phyloP scores from a whole-genome alignment of 1,284 basidiomycete species.

The Farysia itapuensis region DNA sequence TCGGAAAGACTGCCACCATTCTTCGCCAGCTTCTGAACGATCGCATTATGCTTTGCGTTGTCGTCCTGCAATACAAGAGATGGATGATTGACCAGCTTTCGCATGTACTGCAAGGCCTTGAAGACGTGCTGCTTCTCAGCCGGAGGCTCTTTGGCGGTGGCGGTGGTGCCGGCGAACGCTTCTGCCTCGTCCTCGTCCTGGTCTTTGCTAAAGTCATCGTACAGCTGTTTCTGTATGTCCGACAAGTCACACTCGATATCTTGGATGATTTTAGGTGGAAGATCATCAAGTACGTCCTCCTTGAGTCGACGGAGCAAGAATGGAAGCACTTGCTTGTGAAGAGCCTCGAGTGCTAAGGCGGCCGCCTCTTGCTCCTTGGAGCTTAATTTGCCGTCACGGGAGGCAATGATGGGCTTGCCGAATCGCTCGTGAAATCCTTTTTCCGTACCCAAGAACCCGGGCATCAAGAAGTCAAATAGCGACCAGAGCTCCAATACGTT shows the following conservation, averaged over 20 bases:
- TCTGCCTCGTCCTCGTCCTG: slow-evolving; percentile 65
- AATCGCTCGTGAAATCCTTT: slow-evolving; percentile 93
- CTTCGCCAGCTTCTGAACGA: slow-evolving; percentile 66
- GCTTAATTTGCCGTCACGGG: slow-evolving; percentile 83
- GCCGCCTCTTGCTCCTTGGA: slow-evolving; percentile 85
- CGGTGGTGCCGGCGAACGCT: slow-evolving; percentile 18
- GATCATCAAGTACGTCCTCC: slow-evolving; percentile 92
- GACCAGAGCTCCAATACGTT: slow-evolving; percentile 98
- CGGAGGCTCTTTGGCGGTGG: slow-evolving; percentile 62
- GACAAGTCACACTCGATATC: slow-evolving; percentile 99
- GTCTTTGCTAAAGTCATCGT: slow-evolving; percentile 76
- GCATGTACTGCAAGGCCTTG: slow-evolving; percentile 81
- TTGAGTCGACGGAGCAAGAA: slow-evolving; percentile 95
- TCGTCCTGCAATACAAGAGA: slow-evolving; percentile 57
- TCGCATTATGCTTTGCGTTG: slow-evolving; percentile 64
- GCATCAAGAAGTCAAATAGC: slow-evolving; percentile 99
- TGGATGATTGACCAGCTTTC: slow-evolving; percentile 98
- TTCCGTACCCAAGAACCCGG: slow-evolving; percentile 94
- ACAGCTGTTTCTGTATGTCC: slow-evolving; percentile 65
- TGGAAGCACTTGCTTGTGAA: slow-evolving; percentile 98
- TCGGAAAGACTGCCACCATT: slow-evolving; percentile 67
- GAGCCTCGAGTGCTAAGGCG: slow-evolving; percentile 81
- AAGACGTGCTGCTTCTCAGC: slow-evolving; percentile 60
- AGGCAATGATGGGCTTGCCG: slow-evolving; percentile 91
- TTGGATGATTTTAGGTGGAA: slow-evolving; percentile 99